Base-by-base conservation (phyloP, 768 basidiomycete genomes). In the Leucosporidium creatinivorum region DNA sequence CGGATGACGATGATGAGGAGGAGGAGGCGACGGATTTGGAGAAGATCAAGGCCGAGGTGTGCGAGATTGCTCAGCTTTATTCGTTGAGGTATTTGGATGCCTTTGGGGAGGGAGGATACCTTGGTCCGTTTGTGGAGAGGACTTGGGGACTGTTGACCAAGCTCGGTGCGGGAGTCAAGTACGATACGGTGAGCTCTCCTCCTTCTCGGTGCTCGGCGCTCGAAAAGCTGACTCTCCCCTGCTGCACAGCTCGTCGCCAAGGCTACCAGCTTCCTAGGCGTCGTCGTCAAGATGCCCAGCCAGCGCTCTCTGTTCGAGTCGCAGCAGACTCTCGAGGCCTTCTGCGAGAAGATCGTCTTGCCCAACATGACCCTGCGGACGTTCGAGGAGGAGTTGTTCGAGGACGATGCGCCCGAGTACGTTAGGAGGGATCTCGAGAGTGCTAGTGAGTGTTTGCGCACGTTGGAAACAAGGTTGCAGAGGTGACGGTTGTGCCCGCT, bases 401-500 rank as follows among this genome's bases (percentile, higher is more conserved):
- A 96, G 78, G 96, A 98, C 68, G 93, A 96, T 72, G 93, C 96
- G 0, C 84, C 94, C 49, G 94, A 98, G 76, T 98, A 88, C 77
- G 89, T 97, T 73, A 87, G 91, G 26, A 83, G 90, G 51, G 92
- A 94, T 74, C 81, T 94, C 31, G 83, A 92, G 19, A 80, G 84
- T 13, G 74, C 83, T 82, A 63, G 86, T 63, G 79, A 88, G 65
- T 77, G 82, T 77, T 23, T 6, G 21, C 7, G 39, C 21, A 26
- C 12, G 33, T 9, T 12, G 19, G 4, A n/a, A n/a, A 28, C 8
- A 18, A 56, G 33, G 17, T 31, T 25, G 30, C 26, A 33, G 28
- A 49, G 52, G 21, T 26, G 58, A 26, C 39, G n/a, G n/a, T 44
- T 23, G 28, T 4, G 13, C 28, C 30, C 60, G 25, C 25, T 21